Conservation (phyloP, 495 filamentous ascomycete species). For the Peziza echinospora region DNA sequence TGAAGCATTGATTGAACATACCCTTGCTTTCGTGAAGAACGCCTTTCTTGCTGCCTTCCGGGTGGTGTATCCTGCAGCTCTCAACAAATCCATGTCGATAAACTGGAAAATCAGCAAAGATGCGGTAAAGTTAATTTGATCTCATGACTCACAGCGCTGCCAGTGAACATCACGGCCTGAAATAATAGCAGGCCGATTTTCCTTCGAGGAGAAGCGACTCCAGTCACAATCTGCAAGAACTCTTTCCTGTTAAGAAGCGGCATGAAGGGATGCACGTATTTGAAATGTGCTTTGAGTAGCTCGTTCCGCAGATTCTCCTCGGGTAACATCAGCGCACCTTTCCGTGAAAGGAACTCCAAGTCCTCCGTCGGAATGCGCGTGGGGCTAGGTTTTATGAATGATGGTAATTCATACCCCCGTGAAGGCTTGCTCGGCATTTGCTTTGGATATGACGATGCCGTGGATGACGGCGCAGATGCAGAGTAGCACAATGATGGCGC, state of each 20-base stretch:
- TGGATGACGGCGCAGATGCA: constrained; percentile 22
- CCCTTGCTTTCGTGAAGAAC: constrained; percentile 60
- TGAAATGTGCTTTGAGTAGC: constrained; percentile 49
- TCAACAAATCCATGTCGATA: constrained; percentile 47
- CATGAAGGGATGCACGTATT: constrained; percentile 79
- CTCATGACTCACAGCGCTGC: constrained; percentile 29
- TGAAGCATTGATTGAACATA: constrained; percentile 23
- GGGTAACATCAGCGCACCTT: constrained; percentile 55
- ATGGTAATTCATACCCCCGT: constrained; percentile 30
- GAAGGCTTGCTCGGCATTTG: constrained; percentile 23
- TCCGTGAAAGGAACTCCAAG: constrained; percentile 47
- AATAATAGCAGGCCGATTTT: constrained; percentile 57
- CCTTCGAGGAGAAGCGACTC: constrained; percentile 41
- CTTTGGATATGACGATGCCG: constrained; percentile 23
- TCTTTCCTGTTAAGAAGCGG: constrained; percentile 60
- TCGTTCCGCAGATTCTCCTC: constrained; percentile 45
- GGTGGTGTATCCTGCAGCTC: constrained; percentile 43
- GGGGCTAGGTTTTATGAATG: constrained; percentile 54
- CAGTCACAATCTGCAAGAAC: constrained; percentile 43
- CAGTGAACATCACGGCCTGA: constrained; percentile 66
- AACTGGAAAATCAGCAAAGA: constrained; percentile 22
- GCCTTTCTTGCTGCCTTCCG: constrained; percentile 54
- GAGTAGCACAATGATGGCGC: constrained; percentile 20
- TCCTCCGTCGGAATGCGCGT: constrained; percentile 47
- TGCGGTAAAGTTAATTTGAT: constrained; percentile 4